Base-by-base conservation (phyloP, 1,284 basidiomycete genomes). In the Austroboletus novae-zelandiae region DNA sequence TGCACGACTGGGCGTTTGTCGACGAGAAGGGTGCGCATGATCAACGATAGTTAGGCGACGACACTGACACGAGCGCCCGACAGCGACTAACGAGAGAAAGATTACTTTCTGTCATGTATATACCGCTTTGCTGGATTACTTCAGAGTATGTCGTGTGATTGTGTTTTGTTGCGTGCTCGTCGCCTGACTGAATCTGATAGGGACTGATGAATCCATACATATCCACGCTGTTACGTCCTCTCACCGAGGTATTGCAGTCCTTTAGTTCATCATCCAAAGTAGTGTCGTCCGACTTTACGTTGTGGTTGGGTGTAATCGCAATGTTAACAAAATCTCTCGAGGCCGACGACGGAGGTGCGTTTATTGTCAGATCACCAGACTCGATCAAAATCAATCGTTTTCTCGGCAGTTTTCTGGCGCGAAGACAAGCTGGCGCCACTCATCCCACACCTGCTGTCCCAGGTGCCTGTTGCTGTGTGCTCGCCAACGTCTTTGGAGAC, bases 1-100 rank as follows among this genome's bases (percentile, higher is more conserved):
- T 95, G 57, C 95, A 92, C 64, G 96, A 99, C 68, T 99, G 97
- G 96, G 94, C 94, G 0, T 95, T 95, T 56, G 77, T 74, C 2
- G 75, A 77, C 48, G 75, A 76, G 37, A 66, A 69, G 35, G 71
- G 83, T 85, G 65, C 51, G 77, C 68, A 10, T n/a, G 9, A 34
- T 18, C 9, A 29, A 23, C 5, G 18, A 43, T 23, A 3, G 8
- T 36, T 17, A 9, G 43, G 29, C 1, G 18, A 45, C 50, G 29
- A 35, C 9, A 11, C 8, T 45, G 23, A 44, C 30, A 20, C 39
- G 32, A 43, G 13, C n/a, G 18, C 17, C 40, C 36, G 23, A 27
- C 40, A 73, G 73, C 58, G 54, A 71, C 71, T 25, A 54, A 69
- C 37, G 69, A 74, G 5, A 77, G 84, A 40, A 83, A 80, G 59